phyloP scores from a whole-genome alignment of 2,329 filamentous ascomycete species.

The Phialophora tarda region DNA sequence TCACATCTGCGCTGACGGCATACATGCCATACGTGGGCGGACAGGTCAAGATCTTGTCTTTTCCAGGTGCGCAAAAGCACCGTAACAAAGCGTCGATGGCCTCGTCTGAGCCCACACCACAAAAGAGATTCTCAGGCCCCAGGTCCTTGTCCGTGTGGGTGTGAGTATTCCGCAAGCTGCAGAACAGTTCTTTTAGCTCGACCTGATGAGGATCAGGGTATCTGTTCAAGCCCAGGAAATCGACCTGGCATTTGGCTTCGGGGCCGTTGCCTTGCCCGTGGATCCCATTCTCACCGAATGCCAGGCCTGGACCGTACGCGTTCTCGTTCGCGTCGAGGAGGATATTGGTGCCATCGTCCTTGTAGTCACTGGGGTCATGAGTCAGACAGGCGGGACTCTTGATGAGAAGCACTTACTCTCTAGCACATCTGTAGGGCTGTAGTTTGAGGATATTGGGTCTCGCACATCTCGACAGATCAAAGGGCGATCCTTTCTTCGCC shows the following conservation, averaged over 20 bases:
- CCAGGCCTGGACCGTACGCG: conserved; percentile 83
- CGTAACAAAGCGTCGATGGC: conserved; percentile 92
- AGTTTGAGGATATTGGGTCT: conserved; percentile 77
- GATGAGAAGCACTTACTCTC: conserved; percentile 66
- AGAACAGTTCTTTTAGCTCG: conserved; percentile 84
- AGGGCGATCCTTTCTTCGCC: conserved; percentile 55
- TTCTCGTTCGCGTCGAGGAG: conserved; percentile 99
- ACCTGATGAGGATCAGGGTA: conserved; percentile 96
- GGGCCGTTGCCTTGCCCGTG: conserved; percentile 42
- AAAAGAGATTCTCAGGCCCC: conserved; percentile 82
- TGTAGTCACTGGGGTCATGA: conserved; percentile 78
- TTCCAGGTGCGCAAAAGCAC: conserved; percentile 86
- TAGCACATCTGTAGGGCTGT: conserved; percentile 78
- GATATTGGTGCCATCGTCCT: conserved; percentile 94
- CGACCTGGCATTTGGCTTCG: conserved; percentile 60
- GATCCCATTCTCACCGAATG: conserved; percentile 52
- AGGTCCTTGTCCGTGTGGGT: conserved; percentile 75
- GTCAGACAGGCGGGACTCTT: conserved; percentile 38
- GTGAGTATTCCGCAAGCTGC: conserved; percentile 84
- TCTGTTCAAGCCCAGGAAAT: conserved; percentile 83
- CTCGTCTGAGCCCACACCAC: conserved; percentile 95
- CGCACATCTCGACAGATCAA: conserved; percentile 75
- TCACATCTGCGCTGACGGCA: conserved; percentile 88
- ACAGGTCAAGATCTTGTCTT: conserved; percentile 90
- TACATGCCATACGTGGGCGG: conserved; percentile 99